These are phyloP conservation scores for Echium plantagineum DNA, from an alignment of 257 asterid species.

Conservation along the genomic window DNA sequence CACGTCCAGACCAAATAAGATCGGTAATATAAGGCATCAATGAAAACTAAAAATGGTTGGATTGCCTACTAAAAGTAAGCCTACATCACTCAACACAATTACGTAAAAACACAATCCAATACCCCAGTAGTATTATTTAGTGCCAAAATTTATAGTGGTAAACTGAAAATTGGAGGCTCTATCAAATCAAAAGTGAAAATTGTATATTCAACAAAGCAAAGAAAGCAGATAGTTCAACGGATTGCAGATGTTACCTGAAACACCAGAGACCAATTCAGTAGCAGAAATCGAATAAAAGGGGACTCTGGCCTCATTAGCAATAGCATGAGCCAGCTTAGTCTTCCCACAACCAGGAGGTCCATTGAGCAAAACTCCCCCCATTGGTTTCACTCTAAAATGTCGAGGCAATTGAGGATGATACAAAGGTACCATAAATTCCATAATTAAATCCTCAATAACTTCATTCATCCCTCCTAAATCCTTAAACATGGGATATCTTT, in stretches of 20 bases:
- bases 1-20: too few relatives aligned
- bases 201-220: background rate
- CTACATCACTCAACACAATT: too few relatives aligned
- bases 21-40: too few relatives aligned
- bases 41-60: too few relatives aligned
- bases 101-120: too few relatives aligned
- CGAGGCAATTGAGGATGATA: conserved; percentile 47
- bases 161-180: background rate
- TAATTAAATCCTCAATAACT: conserved; percentile 55
- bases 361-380: conserved; percentile 64
- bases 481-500: conserved; percentile 49
- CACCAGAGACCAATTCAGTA: conserved; percentile 85
- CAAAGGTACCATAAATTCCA: conserved; percentile 67
- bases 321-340: conserved; percentile 84
- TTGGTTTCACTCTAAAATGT: conserved; percentile 58
- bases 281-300: conserved; percentile 82
- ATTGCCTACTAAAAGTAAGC: too few relatives aligned
- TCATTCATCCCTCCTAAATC: conserved; percentile 79
- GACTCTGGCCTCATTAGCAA: conserved; percentile 81
- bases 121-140: too few relatives aligned
- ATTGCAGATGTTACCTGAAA: conserved; percentile 45
- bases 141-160: background rate
- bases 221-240: background rate
- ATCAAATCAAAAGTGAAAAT: background rate
- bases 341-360: conserved; percentile 99